Evolutionary conservation across 495 filamentous ascomycete genomes (phyloP), one percentile per base, ranked within the genome.

Genomic region (Penicillium pancosmium): DNA sequence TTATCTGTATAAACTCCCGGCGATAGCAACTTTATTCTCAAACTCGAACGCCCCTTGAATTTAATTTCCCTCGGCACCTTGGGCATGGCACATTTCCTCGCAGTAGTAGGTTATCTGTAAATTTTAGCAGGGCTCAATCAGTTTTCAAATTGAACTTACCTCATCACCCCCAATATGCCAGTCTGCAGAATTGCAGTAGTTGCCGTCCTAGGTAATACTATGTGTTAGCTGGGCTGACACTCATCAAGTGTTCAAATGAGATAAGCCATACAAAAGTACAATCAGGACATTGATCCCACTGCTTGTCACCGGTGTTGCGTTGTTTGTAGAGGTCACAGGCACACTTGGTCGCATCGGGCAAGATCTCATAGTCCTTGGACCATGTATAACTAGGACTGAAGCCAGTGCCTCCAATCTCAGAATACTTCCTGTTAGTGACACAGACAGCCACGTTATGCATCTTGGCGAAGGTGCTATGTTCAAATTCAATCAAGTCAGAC

Each of bases 241-340:
- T 18, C 1, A 19, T 44, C 13, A 44, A 2, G n/a, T 7, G 2
- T 18, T 16, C 4, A 19, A 7, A 16, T 44, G 41, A 2, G 15
- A 21, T 16, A 16, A 9, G 19, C 0, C 41, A 44, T 44, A 44
- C 41, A 44, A 44, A 44, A 44, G 61, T 60, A 55, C 65, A 68
- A 57, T 68, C 65, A 13, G 65, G 61, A 31, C 65, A 68, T 19
- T 56, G 55, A 23, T 68, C 65, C 61, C 61, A 68, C 53, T 68
- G 61, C 19, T 68, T 58, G 50, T 48, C 52, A 4, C 65, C 65
- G 10, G 65, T 68, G 40, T 64, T 68, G 33, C 65, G 65, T 19
- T 64, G 59, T 52, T 59, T 68, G 49, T 68, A 68, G 13, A 52
- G 46, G 35, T 50, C 53, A 43, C 65, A 68, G 2, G 65, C 65